phyloP scores from a whole-genome alignment of 139 green algal genomes.

The Prasinococcaceae sp. region DNA sequence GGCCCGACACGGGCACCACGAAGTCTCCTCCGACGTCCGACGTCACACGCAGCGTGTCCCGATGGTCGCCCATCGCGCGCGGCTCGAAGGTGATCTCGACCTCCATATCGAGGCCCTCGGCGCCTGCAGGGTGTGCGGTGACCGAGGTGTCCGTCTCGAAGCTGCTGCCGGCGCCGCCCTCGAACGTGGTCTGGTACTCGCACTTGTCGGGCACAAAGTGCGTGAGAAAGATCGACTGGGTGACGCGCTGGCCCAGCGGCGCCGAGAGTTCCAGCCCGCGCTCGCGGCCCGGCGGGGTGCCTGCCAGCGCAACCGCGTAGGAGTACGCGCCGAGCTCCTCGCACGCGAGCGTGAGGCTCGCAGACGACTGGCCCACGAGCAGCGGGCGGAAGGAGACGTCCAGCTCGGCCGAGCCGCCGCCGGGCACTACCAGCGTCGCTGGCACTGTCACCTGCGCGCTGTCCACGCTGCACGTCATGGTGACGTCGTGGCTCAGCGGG shows the following conservation, averaged over 20 bases:
- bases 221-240: constrained; percentile 49
- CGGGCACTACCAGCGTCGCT: constrained; percentile 20
- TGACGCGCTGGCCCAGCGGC: constrained; percentile 43
- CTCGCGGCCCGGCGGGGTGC: constrained; percentile 38
- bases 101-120: constrained; percentile 36
- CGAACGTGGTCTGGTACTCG: constrained; percentile 41
- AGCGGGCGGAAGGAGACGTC: constrained; percentile 48
- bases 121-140: constrained; percentile 16
- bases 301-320: constrained; percentile 44
- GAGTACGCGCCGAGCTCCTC: constrained; percentile 47
- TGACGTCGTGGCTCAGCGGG: constrained; percentile 40
- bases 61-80: constrained; percentile 36
- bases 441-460: constrained; percentile 31
- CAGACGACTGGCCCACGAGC: constrained; percentile 31
- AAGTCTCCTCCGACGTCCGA: constrained; percentile 38
- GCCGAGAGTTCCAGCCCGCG: constrained; percentile 42
- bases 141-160: constrained; percentile 29
- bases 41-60: constrained; percentile 40
- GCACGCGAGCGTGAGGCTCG: constrained; percentile 37
- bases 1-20: constrained; percentile 44
- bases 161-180: background rate
- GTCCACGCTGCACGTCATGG: constrained; percentile 20
- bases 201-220: constrained; percentile 53
- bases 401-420: constrained; percentile 17
- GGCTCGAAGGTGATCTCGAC: constrained; percentile 60